These are phyloP conservation scores for Eucalyptus virginea DNA, from an alignment of 345 rosid genomes.

Conservation along the genomic window DNA sequence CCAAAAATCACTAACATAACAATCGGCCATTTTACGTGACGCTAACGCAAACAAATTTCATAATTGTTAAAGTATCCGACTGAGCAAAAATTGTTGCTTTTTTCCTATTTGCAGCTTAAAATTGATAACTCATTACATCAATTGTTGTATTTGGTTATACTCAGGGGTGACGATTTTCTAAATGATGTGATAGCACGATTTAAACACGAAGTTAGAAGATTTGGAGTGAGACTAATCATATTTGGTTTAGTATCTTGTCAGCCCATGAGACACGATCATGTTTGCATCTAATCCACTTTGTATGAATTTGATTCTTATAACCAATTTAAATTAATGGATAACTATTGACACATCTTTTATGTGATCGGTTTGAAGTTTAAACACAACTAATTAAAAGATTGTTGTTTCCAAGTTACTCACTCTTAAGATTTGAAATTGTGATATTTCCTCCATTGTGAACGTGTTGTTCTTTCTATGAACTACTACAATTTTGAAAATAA, in stretches of 20 bases:
- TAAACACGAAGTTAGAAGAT: neutral
- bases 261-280: neutral
- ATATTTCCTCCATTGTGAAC: neutral
- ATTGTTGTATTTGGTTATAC: neutral
- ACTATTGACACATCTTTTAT: fast-evolving
- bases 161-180: neutral
- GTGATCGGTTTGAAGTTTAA: neutral
- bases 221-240: neutral
- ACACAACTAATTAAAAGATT: neutral
- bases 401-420: neutral
- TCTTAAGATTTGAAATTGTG: neutral
- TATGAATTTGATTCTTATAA: neutral
- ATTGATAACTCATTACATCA: neutral
- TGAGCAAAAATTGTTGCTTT: no score
- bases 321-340: fast-evolving
- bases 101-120: neutral
- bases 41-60: no score
- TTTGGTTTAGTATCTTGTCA: neutral
- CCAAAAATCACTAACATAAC: no score
- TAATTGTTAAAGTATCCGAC: no score
- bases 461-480: neutral
- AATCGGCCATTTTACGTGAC: fast-evolving
- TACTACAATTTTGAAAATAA: neutral
- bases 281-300: fast-evolving
- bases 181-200: no score